Evolutionary conservation across 2,329 filamentous ascomycete genomes (phyloP), one percentile per base, ranked within the genome.

Genomic region (Ophiostoma sp.): DNA sequence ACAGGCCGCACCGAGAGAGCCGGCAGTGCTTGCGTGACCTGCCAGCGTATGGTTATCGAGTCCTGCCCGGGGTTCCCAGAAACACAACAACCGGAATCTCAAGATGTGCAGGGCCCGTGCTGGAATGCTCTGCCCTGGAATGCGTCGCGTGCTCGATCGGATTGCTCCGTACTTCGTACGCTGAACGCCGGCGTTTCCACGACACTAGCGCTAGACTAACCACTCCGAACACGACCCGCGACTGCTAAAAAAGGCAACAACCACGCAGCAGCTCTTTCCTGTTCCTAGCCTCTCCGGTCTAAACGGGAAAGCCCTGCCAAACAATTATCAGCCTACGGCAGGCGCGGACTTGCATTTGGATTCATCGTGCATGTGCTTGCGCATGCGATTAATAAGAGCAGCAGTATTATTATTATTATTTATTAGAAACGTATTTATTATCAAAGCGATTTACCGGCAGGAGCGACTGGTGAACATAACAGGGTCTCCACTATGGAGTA

Each of bases 211-310:
- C 41, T 66, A 55, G 42, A 38, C 47, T 63, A 64, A 40, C 38
- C 52, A 36, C 40, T 16, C 47, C 60, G 49, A 52, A 52, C 44
- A 65, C 41, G 41, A 47, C 67, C 55, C n/a, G 4, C 45, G 18
- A 49, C 47, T 58, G 58, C 67, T 69, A 69, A 69, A 69, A 64
- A 69, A 60, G 58, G 67, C 67, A 69, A 58, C 60, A 69, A 40
- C 49, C 38, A 60, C 65, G 60, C 68, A 65, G 49, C 60, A 42
- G 38, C 40, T 41, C 58, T 63, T 42, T 42, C 60, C 16, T 63
- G 16, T 38, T 58, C 4, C 47, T n/a, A 12, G 27, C 27, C n/a
- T 55, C n/a, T 16, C 12, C 55, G 55, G 36, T 38, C 55, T 36
- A 62, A 16, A 16, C 36, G 16, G 16, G 60, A 63, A 63, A 40